Evolutionary conservation across 352 stramenopile species (phyloP).

Genomic region (Globisporangium irregulare): DNA sequence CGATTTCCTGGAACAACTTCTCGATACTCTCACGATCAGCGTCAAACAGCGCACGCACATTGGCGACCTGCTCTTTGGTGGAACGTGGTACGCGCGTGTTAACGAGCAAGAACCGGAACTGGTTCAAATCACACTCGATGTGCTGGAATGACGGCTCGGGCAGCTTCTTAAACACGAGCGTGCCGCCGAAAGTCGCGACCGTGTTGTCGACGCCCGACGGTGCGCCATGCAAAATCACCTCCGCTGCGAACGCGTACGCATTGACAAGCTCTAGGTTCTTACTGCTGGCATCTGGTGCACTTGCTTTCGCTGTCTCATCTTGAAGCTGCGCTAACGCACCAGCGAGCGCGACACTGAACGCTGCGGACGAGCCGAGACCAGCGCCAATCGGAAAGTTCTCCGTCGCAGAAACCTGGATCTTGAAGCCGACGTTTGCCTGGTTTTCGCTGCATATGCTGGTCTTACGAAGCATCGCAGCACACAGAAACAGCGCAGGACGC

Average conservation of each 20-base stretch:
- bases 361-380: slow-evolving; percentile 90
- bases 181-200: slow-evolving; percentile 82
- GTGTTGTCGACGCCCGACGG: slow-evolving; percentile 93
- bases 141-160: slow-evolving; percentile 39
- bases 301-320: background rate
- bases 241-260: slow-evolving; percentile 79
- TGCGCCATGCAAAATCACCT: slow-evolving; percentile 88
- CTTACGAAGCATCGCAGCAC: slow-evolving; percentile 48
- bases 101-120: slow-evolving; percentile 85
- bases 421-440: slow-evolving; percentile 24
- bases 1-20: slow-evolving; percentile 73
- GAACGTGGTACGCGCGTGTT: slow-evolving; percentile 90
- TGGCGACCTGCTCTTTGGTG: slow-evolving; percentile 80
- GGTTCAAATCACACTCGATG: slow-evolving; percentile 50
- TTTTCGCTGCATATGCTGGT: slow-evolving; percentile 26
- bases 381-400: slow-evolving; percentile 76
- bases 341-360: slow-evolving; percentile 84
- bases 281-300: too few relatives aligned
- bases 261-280: slow-evolving; percentile 68
- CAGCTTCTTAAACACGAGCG: slow-evolving; percentile 76
- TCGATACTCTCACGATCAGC: slow-evolving; percentile 39
- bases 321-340: slow-evolving; percentile 47
- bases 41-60: slow-evolving; percentile 70
- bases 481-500: slow-evolving; percentile 56
- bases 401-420: slow-evolving; percentile 44